Evolutionary conservation across 345 rosid species (phyloP).

Genomic region (Eucalyptus urophylla): DNA sequence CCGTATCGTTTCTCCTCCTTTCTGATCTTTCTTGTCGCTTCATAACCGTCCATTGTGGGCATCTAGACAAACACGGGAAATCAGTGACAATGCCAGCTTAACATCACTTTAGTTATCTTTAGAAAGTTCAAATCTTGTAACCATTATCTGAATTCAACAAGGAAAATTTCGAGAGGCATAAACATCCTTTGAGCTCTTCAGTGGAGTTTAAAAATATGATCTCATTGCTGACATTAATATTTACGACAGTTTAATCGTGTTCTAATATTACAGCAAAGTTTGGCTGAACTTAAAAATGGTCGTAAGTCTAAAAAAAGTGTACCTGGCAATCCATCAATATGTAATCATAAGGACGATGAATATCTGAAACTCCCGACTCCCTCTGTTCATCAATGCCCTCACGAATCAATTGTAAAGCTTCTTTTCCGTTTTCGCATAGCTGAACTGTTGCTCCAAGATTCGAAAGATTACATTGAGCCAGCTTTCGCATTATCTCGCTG

Average conservation of each 20-base stretch:
- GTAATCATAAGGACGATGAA: conserved; percentile 37
- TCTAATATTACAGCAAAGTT: not conserved
- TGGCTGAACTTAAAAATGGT: not conserved
- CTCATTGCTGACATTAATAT: not conserved
- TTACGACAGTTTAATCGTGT: not conserved
- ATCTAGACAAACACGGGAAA: conserved; percentile 21
- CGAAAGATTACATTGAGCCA: conserved; percentile 8
- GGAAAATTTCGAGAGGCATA: not conserved
- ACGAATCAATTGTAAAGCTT: conserved; percentile 32
- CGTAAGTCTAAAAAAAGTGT: not conserved
- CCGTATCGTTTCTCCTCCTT: conserved; percentile 31
- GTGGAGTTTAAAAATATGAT: not conserved
- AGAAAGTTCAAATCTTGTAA: not conserved
- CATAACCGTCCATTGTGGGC: conserved; percentile 64
- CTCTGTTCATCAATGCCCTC: conserved; percentile 6
- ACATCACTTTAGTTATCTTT: not conserved
- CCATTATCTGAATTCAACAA: not conserved
- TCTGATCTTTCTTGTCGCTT: conserved; percentile 53
- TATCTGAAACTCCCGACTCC: not conserved
- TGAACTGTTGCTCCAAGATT: conserved; percentile 45
- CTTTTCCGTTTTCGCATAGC: conserved; percentile 36
- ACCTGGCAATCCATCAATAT: conserved; percentile 91
- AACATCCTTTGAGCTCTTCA: not conserved
- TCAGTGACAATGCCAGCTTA: not conserved
- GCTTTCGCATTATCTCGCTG: not conserved